phyloP scores from a whole-genome alignment of 1,284 basidiomycete species.

The Chondrostereum purpureum region DNA sequence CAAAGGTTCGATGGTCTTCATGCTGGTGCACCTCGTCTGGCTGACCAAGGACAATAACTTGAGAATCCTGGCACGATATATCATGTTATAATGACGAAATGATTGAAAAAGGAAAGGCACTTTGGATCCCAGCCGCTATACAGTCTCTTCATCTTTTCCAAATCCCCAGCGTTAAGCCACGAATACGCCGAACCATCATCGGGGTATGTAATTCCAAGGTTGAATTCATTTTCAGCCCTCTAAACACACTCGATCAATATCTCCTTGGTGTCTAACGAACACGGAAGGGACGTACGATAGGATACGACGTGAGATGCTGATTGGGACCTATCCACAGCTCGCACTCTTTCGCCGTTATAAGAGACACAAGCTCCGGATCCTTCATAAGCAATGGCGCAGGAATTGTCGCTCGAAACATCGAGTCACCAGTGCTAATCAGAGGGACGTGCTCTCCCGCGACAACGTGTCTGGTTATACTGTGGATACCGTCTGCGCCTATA shows the following conservation, averaged over 20 bases:
- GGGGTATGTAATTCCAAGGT: slow-evolving; percentile 42
- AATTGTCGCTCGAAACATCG: slow-evolving; percentile 50
- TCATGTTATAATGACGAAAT: too few species aligned
- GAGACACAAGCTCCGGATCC: slow-evolving; percentile 39
- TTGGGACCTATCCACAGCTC: slow-evolving; percentile 42
- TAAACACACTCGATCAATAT: slow-evolving; percentile 14
- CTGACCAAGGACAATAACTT: slow-evolving; percentile 38
- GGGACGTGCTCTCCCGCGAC: slow-evolving; percentile 34
- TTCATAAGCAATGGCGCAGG: slow-evolving; percentile 36
- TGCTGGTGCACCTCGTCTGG: slow-evolving; percentile 40
- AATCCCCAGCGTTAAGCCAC: slow-evolving; percentile 32
- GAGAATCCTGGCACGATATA: background rate
- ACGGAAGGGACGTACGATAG: slow-evolving; percentile 24
- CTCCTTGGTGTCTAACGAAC: background rate
- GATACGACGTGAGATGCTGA: slow-evolving; percentile 38
- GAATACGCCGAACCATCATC: slow-evolving; percentile 34
- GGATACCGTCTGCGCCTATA: slow-evolving; percentile 51
- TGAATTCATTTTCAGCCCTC: slow-evolving; percentile 38
- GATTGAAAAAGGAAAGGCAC: too few species aligned
- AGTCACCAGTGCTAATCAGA: slow-evolving; percentile 47
- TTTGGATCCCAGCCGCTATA: slow-evolving; percentile 43
- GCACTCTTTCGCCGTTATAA: slow-evolving; percentile 33
- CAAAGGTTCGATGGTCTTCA: slow-evolving; percentile 40
- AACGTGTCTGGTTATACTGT: slow-evolving; percentile 35
- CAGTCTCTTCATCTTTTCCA: slow-evolving; percentile 36